A percentile compares a stretch with the other conserved stretches of the same genome.
phyloP scores from a whole-genome alignment of 2,329 filamentous ascomycete genomes.

The Stagonosporopsis chrysanthemi region DNA sequence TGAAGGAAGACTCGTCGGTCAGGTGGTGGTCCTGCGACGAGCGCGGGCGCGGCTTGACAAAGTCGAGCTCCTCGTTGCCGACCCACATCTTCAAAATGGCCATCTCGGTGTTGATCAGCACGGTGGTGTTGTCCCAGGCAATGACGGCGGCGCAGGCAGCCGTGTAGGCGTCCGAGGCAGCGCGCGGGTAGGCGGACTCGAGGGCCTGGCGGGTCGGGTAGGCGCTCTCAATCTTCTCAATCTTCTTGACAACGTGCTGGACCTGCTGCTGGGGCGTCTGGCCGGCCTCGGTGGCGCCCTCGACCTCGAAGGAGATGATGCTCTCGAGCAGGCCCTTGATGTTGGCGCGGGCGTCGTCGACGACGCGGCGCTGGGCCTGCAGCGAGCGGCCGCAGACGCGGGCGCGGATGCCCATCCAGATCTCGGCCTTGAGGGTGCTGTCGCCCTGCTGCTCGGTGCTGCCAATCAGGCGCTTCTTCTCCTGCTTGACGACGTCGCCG shows the following conservation, averaged over 20 bases:
- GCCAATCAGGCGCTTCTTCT: constrained; percentile 94
- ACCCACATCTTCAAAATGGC: constrained; percentile 94
- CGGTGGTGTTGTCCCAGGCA: constrained; percentile 96
- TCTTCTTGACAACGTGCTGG: constrained; percentile 85
- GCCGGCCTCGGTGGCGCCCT: constrained; percentile 89
- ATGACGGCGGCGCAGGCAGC: constrained; percentile 89
- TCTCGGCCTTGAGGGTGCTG: constrained; percentile 70
- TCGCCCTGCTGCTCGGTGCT: constrained; percentile 76
- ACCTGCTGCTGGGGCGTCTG: constrained; percentile 90
- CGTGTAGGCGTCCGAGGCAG: constrained; percentile 77
- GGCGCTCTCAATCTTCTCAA: constrained; percentile 84
- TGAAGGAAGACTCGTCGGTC: constrained; percentile 88
- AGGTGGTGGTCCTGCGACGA: constrained; percentile 76
- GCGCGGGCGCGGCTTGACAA: constrained; percentile 75
- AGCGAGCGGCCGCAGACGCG: constrained; percentile 84
- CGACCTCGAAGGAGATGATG: constrained; percentile 92
- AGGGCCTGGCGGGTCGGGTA: constrained; percentile 84
- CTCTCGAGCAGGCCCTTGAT: constrained; percentile 81
- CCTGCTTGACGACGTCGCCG: constrained; percentile 95
- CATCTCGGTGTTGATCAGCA: constrained; percentile 94
- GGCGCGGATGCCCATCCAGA: constrained; percentile 89
- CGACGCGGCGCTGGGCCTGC: constrained; percentile 82
- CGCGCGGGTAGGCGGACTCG: constrained; percentile 75
- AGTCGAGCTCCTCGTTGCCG: constrained; percentile 93
- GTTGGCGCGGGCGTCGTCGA: constrained; percentile 81